phyloP scores from a whole-genome alignment of 2,329 filamentous ascomycete genomes.

The Claviceps maximensis region DNA sequence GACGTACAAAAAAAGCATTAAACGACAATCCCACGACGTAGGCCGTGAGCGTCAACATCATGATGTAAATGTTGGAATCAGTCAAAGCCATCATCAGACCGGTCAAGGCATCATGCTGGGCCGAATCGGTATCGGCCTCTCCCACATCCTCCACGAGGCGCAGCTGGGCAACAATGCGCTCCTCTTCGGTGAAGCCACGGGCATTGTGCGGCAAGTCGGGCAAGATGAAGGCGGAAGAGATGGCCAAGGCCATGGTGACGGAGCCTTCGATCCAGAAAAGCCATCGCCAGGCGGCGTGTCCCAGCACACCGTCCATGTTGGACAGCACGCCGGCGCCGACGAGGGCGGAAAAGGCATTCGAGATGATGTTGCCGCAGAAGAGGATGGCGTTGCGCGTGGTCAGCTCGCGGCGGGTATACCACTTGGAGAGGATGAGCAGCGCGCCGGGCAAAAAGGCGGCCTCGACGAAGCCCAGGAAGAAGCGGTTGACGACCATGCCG shows the following conservation, averaged over 20 bases:
- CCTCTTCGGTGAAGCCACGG: slow-evolving; percentile 45
- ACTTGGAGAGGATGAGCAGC: slow-evolving; percentile 50
- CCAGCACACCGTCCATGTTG: slow-evolving; percentile 41
- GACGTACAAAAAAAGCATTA: slow-evolving; percentile 41
- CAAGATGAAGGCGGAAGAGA: slow-evolving; percentile 33
- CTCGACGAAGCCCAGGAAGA: slow-evolving; percentile 49
- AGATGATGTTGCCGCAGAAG: slow-evolving; percentile 46
- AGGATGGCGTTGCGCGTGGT: slow-evolving; percentile 41
- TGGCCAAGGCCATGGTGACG: slow-evolving; percentile 34
- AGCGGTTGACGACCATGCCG: slow-evolving; percentile 41
- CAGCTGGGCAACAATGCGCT: slow-evolving; percentile 39
- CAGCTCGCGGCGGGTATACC: slow-evolving; percentile 50
- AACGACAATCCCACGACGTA: slow-evolving; percentile 42
- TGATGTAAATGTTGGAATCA: slow-evolving; percentile 48
- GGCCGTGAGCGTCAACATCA: slow-evolving; percentile 49
- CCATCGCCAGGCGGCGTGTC: slow-evolving; percentile 47
- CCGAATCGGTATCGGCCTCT: slow-evolving; percentile 38
- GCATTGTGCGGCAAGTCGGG: slow-evolving; percentile 44
- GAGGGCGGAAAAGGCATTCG: slow-evolving; percentile 46
- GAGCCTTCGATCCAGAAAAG: slow-evolving; percentile 47
- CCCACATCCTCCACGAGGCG: slow-evolving; percentile 45
- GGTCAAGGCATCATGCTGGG: slow-evolving; percentile 34
- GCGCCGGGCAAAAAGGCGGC: slow-evolving; percentile 53
- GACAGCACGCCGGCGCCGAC: slow-evolving; percentile 45
- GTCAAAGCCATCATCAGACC: slow-evolving; percentile 46